phyloP scores from a whole-genome alignment of 306 rosid species.

The Acacia acuminata region DNA sequence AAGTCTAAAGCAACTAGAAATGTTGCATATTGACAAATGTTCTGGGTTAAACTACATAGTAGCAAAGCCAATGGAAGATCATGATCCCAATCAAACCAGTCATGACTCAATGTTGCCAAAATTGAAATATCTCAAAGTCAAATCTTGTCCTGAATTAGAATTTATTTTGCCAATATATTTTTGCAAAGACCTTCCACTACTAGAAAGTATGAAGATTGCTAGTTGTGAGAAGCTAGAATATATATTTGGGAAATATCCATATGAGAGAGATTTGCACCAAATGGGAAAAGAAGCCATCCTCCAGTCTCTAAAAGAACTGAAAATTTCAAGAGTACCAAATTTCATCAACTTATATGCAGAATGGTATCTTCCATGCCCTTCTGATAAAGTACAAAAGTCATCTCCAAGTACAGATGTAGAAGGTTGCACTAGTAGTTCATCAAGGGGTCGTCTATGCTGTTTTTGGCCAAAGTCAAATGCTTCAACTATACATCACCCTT shows the following conservation, averaged over 20 bases:
- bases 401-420: too few species aligned
- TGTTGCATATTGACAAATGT: background rate
- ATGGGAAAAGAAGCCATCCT: background rate
- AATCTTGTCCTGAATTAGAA: background rate
- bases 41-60: background rate
- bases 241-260: background rate
- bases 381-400: too few species aligned
- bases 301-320: background rate
- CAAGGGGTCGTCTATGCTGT: background rate
- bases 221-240: background rate
- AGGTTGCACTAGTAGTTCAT: too few species aligned
- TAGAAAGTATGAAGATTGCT: slow-evolving; percentile 14
- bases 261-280: too few species aligned
- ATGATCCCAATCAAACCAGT: background rate
- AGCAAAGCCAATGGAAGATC: background rate
- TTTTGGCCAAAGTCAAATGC: background rate
- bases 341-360: background rate
- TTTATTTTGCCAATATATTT: slow-evolving; percentile 24
- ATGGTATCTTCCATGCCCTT: background rate
- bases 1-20: slow-evolving; percentile 9
- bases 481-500: background rate
- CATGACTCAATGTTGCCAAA: slow-evolving; percentile 21
- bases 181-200: slow-evolving; percentile 14
- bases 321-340: background rate
- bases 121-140: background rate